A percentile compares a stretch with the other conserved stretches of the same genome.
These are phyloP conservation scores for Fusarium phyllophilum DNA, from an alignment of 2,329 filamentous ascomycete genomes.

Conservation along the genomic window DNA sequence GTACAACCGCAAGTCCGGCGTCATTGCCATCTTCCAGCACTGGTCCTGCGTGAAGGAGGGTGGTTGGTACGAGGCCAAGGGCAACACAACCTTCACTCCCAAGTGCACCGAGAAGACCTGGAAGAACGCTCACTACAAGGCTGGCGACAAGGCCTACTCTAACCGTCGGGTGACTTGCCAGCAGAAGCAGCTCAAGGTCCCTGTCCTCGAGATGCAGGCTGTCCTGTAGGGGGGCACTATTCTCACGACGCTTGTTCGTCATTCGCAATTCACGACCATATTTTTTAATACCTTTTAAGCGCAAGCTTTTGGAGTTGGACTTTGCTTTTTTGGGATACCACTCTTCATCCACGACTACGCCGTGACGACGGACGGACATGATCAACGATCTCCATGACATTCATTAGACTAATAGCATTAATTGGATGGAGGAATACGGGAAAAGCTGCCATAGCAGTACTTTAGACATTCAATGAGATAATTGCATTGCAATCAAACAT, in stretches of 20 bases:
- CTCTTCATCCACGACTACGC: slow-evolving; percentile 37
- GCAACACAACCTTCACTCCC: slow-evolving; percentile 40
- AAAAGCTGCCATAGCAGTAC: slow-evolving; percentile 13
- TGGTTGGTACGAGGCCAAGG: slow-evolving; percentile 46
- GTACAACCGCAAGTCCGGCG: slow-evolving; percentile 52
- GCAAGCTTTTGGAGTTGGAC: slow-evolving; percentile 33
- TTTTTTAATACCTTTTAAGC: slow-evolving; percentile 29
- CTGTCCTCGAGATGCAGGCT: slow-evolving; percentile 45
- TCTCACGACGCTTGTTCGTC: background rate
- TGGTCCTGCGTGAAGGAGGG: slow-evolving; percentile 60
- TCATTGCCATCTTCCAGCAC: slow-evolving; percentile 58
- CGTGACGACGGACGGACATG: slow-evolving; percentile 38
- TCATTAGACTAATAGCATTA: slow-evolving; percentile 35
- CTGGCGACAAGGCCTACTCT: slow-evolving; percentile 45
- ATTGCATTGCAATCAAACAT: background rate
- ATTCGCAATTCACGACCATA: slow-evolving; percentile 2
- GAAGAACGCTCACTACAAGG: slow-evolving; percentile 47
- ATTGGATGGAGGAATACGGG: background rate
- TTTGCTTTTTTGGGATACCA: slow-evolving; percentile 5
- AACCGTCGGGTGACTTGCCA: slow-evolving; percentile 43
- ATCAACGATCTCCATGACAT: slow-evolving; percentile 42
- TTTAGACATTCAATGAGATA: slow-evolving; percentile 22
- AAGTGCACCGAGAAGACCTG: slow-evolving; percentile 43
- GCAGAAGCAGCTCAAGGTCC: slow-evolving; percentile 37
- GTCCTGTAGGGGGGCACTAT: slow-evolving; percentile 34